Conservation (phyloP, 75 land plant species). For the Isoetes taiwanensis region DNA sequence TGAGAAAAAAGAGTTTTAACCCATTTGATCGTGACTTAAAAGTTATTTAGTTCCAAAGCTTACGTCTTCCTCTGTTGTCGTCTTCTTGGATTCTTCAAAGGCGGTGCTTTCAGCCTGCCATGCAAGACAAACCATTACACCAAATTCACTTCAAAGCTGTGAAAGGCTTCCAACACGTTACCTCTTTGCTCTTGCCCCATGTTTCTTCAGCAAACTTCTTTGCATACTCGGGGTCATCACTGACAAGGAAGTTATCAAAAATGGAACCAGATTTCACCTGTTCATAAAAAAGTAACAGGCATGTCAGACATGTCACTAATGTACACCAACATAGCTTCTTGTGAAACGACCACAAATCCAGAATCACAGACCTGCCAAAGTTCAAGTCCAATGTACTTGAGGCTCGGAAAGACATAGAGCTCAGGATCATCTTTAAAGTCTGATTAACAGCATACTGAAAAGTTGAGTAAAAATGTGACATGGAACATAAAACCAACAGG, state of each 20-base stretch:
- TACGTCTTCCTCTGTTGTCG: no score
- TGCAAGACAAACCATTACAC: no score
- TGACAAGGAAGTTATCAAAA: constrained; percentile 8
- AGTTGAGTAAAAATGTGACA: background rate
- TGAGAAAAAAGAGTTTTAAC: no score
- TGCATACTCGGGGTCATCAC: background rate
- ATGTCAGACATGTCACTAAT: background rate
- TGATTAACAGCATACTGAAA: constrained; percentile 12
- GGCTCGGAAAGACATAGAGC: constrained; percentile 63
- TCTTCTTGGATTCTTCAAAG: no score
- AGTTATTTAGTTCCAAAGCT: no score
- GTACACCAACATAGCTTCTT: background rate
- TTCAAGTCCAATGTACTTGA: constrained; percentile 85
- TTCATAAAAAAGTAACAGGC: background rate
- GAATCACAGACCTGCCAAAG: constrained; percentile 75
- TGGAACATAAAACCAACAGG: background rate
- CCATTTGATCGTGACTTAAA: no score
- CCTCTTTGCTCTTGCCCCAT: constrained; percentile 73
- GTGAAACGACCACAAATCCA: background rate
- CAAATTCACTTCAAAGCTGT: no score
- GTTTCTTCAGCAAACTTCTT: constrained; percentile 31
- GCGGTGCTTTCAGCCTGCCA: no score
- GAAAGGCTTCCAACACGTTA: no score
- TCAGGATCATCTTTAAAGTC: constrained; percentile 98
- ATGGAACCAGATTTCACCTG: constrained; percentile 6